Evolutionary conservation across 495 filamentous ascomycete species (phyloP).

Genomic region (Staphylotrichum longicolle): DNA sequence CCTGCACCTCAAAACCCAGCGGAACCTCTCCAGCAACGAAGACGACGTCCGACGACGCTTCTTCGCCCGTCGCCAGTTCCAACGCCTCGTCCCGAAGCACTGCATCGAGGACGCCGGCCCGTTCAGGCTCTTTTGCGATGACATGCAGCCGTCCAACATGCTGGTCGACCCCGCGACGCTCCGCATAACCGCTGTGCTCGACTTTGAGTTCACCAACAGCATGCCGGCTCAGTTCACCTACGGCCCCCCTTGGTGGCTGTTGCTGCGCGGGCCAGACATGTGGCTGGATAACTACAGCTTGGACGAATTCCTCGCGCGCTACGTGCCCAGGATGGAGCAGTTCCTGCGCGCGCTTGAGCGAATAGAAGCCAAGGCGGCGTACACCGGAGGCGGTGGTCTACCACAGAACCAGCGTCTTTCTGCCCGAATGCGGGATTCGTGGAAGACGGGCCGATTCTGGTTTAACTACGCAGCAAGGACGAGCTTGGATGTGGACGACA

Average conservation of each 20-base stretch:
- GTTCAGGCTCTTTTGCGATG: constrained; percentile 45
- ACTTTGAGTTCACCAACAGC: constrained; percentile 46
- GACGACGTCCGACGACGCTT: constrained; percentile 24
- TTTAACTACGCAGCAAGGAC: constrained; percentile 43
- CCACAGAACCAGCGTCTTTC: constrained; percentile 31
- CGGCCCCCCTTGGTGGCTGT: constrained; percentile 47
- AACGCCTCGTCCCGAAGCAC: constrained; percentile 24
- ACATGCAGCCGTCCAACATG: constrained; percentile 45
- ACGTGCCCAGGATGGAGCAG: constrained; percentile 35
- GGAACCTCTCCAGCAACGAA: constrained; percentile 38
- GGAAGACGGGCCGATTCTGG: constrained; percentile 42
- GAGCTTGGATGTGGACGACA: constrained; percentile 43
- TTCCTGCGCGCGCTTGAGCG: constrained; percentile 27
- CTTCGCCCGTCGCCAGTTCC: constrained; percentile 41
- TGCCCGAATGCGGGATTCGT: constrained; percentile 42
- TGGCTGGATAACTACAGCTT: constrained; percentile 34
- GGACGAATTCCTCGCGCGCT: constrained; percentile 38
- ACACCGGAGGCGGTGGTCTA: constrained; percentile 8
- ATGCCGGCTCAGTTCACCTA: constrained; percentile 45
- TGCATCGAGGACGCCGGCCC: constrained; percentile 22
- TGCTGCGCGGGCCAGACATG: constrained; percentile 35
- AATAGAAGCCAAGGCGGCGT: constrained; percentile 1
- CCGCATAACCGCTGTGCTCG: constrained; percentile 41
- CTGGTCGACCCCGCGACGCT: constrained; percentile 34
- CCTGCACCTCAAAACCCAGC: constrained; percentile 27